Base-by-base conservation (phyloP, 1,284 basidiomycete genomes). In the Porogramme epimiltina region DNA sequence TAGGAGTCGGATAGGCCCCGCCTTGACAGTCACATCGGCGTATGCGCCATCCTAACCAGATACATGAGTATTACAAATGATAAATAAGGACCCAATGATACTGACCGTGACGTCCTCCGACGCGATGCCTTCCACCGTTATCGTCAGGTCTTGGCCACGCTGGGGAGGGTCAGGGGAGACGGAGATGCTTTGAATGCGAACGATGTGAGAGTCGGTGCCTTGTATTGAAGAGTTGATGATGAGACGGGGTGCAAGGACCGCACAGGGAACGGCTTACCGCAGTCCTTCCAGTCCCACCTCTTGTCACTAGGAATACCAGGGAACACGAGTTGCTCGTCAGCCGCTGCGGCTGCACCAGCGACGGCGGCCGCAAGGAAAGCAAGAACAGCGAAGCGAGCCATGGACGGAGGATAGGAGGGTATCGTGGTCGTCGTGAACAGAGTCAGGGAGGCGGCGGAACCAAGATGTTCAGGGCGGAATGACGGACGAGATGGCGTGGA, bases 1-100 rank as follows among this genome's bases (percentile, higher is more conserved):
- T 19, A 97, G 71, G 10, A 97, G 68, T 75, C 93, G 95, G 69
- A 97, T 84, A 16, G 90, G 73, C 25, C 95, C 95, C 36, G 97
- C 78, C 71, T 96, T 97, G 55, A 97, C 94, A 1, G 74, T 73
- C 2, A 97, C 93, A 60, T 95, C 84, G 10, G 89, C 94, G 63
- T 84, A 90, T 26, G 95, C 90, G n/a, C 95, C 95, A 9, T 94
- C 87, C 93, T 96, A n/a, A 9, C 25, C 25, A 13, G 1, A 43
- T 8, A 9, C n/a, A 22, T 4, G 20, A 38, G 0, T 38, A 36
- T 59, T 3, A 23, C 41, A 31, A 25, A 39, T 22, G 23, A 31
- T 36, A 18, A 15, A 49, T 39, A 18, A 22, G 39, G 28, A 22
- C 9, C 11, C 24, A 19, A 36, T 11, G 18, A 38, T 3, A 52